Percentiles rank a stretch among this genome's conserved stretches.
phyloP scores from a whole-genome alignment of 192 early-diverging fungal species.

The Linnemannia hyalina region DNA sequence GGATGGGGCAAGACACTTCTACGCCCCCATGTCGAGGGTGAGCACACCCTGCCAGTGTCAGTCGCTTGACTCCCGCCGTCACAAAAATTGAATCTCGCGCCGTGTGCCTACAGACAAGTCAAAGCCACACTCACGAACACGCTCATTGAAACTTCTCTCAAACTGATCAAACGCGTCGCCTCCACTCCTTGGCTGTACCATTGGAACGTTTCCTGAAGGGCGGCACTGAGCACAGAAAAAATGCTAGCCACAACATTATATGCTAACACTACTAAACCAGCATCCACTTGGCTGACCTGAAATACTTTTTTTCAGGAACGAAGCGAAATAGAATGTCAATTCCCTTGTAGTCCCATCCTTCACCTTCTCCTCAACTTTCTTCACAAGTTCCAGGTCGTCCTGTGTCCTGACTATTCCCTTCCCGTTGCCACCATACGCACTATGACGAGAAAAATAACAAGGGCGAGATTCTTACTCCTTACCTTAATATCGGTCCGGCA shows the following conservation, averaged over 20 bases:
- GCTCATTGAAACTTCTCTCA: neutral
- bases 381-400: neutral
- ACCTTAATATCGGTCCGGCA: neutral
- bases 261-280: too few relatives aligned
- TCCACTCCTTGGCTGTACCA: too few relatives aligned
- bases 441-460: neutral
- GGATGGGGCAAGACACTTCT: neutral
- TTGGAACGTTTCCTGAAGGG: too few relatives aligned
- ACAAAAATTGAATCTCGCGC: neutral
- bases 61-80: neutral
- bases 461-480: too few relatives aligned
- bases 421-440: neutral
- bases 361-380: neutral
- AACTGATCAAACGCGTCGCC: neutral
- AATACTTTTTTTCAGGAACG: neutral
- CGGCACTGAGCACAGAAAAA: too few relatives aligned
- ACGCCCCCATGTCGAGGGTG: neutral
- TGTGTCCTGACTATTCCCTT: neutral
- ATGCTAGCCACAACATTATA: too few relatives aligned
- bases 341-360: neutral
- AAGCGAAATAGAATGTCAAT: constrained; percentile 16
- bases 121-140: neutral
- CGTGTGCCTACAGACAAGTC: neutral
- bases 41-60: neutral
- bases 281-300: neutral